Evolutionary conservation across 2,329 filamentous ascomycete genomes (phyloP).

Genomic region (Huntiella moniliformis): DNA sequence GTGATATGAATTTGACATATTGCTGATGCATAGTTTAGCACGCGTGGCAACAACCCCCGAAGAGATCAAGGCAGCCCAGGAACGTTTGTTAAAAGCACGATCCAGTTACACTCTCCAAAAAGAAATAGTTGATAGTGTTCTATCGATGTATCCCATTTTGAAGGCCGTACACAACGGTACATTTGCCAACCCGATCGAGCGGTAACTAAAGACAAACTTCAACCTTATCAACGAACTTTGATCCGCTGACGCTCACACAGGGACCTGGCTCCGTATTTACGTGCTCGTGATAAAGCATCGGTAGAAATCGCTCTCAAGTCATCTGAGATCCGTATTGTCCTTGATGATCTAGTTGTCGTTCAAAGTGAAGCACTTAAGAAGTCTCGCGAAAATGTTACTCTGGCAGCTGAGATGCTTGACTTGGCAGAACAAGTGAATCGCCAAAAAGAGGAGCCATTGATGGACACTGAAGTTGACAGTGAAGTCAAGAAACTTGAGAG

Average conservation of each 20-base stretch:
- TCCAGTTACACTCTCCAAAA: constrained; percentile 51
- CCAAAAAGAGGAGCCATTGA: constrained; percentile 33
- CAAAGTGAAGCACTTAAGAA: constrained; percentile 39
- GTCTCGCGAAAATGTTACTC: constrained; percentile 40
- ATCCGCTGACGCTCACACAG: constrained; percentile 21
- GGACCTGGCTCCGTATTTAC: constrained; percentile 46
- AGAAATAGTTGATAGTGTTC: constrained; percentile 46
- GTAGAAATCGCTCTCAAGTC: constrained; percentile 42
- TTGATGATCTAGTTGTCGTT: constrained; percentile 33
- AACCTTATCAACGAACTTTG: too few relatives aligned
- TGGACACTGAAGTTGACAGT: constrained; percentile 31
- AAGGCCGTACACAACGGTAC: constrained; percentile 56
- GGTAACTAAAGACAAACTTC: constrained; percentile 26
- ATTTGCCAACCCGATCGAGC: constrained; percentile 45
- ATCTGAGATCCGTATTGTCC: constrained; percentile 29
- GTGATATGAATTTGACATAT: neutral
- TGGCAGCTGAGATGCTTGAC: constrained; percentile 43
- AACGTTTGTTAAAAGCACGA: constrained; percentile 49
- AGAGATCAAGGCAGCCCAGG: constrained; percentile 38
- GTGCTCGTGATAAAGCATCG: constrained; percentile 48
- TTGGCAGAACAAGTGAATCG: constrained; percentile 38
- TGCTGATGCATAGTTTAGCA: neutral
- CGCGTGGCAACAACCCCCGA: constrained; percentile 25
- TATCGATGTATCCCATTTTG: constrained; percentile 56
- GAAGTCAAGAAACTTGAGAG: constrained; percentile 40